Evolutionary conservation across 2,329 filamentous ascomycete species (phyloP).

Genomic region (Rutstroemia sp.): DNA sequence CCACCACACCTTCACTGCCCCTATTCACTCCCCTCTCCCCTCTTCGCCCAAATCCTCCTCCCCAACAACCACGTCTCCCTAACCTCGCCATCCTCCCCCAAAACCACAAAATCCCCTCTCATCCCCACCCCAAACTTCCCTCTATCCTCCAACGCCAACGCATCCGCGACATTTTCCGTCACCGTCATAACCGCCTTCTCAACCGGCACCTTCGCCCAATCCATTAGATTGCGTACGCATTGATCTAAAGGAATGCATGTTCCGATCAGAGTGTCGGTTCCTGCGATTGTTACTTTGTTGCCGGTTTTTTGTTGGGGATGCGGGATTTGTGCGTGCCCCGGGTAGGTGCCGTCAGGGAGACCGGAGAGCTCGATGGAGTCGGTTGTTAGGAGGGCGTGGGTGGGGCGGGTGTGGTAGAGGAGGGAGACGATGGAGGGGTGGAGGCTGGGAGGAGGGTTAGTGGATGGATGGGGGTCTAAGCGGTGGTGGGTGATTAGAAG

Average conservation of each 20-base stretch:
- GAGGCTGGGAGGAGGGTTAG: constrained; percentile 22
- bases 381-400: constrained; percentile 43
- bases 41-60: constrained; percentile 10
- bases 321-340: constrained; percentile 44
- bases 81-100: constrained; percentile 18
- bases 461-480: not conserved
- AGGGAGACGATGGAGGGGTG: constrained; percentile 42
- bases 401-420: constrained; percentile 39
- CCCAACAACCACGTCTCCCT: constrained; percentile 25
- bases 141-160: constrained; percentile 20
- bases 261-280: constrained; percentile 46
- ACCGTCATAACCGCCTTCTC: constrained; percentile 24
- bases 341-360: constrained; percentile 42
- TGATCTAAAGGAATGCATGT: constrained; percentile 44
- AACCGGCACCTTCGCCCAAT: constrained; percentile 20
- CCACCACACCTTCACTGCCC: too few relatives aligned
- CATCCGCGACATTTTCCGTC: constrained; percentile 25
- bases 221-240: constrained; percentile 37
- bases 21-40: not conserved
- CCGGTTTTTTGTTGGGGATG: constrained; percentile 41
- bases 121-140: constrained; percentile 20
- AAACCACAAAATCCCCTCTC: constrained; percentile 25
- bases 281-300: constrained; percentile 41
- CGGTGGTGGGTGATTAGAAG: not conserved
- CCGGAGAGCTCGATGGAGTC: constrained; percentile 48